Evolutionary conservation across 1,284 basidiomycete species (phyloP), one percentile per base, ranked within the genome.

Genomic region (Ganoderma resinaceum): DNA sequence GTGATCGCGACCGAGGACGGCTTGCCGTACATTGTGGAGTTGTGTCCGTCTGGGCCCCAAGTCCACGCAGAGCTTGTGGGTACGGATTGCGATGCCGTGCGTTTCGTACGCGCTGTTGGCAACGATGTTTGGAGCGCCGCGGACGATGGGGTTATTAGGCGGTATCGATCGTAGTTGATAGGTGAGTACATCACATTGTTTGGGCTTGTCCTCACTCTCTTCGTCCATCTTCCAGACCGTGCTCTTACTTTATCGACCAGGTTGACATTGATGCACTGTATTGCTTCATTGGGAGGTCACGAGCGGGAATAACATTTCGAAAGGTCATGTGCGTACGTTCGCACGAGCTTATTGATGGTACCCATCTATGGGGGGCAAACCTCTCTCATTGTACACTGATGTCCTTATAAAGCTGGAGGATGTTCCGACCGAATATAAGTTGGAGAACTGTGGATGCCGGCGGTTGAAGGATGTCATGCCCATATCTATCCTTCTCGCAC

Each of bases 1-100:
- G 84, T 82, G 3, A 79, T 91, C 2, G 86, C 82, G 3, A 86
- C 87, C 0, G 83, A 82, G 57, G 89, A 91, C 72, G 89, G 88
- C 0, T 78, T 90, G 63, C 87, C 88, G 0, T 89, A 84, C 72
- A 75, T 87, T 18, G 85, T 86, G 5, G 79, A 78, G 53, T 73
- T 87, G 8, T 71, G 76, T 1, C 79, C 81, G 1, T 77, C 80
- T 33, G 81, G 80, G 8, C 81, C 82, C 7, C 72, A 75, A 2
- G 81, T 85, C 9, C 74, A 72, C 53, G 80, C 80, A 4, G 86
- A 87, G 68, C 78, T 89, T 0, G 79, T 84, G 0, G 88, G 87
- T 5, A 78, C 80, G 31, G 85, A 89, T 64, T 88, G 86, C 63
- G 87, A 88, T 71, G 81, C 82, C 1, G 81, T 85, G 33, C 76